A percentile compares a stretch with the other conserved stretches of the same genome.
These are phyloP conservation scores for Priceomyces haplophilus DNA, from an alignment of 805 yeast species.

Conservation along the genomic window DNA sequence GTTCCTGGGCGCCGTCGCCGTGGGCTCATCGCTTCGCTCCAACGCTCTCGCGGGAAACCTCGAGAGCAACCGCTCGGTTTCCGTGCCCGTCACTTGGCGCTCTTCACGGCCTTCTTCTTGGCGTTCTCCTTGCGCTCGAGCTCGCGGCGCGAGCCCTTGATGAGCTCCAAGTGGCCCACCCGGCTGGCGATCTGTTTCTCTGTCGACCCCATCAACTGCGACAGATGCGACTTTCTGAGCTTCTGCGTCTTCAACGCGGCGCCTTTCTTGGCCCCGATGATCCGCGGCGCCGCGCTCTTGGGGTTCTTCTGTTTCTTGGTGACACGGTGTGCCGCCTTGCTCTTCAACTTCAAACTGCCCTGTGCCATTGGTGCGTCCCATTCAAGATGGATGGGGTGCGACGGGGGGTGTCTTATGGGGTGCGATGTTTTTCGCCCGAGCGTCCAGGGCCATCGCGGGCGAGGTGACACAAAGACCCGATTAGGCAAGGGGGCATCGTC, in stretches of 20 bases:
- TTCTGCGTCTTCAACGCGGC: constrained; percentile 46
- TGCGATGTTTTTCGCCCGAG: too few relatives aligned
- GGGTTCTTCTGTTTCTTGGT: constrained; percentile 65
- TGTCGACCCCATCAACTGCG: constrained; percentile 57
- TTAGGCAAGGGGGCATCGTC: not conserved
- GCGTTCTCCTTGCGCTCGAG: constrained; percentile 54
- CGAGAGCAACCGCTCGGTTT: not conserved
- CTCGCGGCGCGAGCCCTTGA: constrained; percentile 87
- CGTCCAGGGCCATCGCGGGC: too few relatives aligned
- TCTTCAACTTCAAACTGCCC: constrained; percentile 60
- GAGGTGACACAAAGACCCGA: not conserved
- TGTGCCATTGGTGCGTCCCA: too few relatives aligned
- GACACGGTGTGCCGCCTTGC: constrained; percentile 49
- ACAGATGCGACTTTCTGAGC: constrained; percentile 54
- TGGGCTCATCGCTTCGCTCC: not conserved
- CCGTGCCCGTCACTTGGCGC: not conserved
- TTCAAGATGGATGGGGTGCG: too few relatives aligned
- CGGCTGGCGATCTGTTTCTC: constrained; percentile 84
- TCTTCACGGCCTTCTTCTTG: too few relatives aligned
- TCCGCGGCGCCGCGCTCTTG: constrained; percentile 69
- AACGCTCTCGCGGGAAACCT: not conserved
- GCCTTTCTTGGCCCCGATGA: constrained; percentile 63
- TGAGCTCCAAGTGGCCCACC: constrained; percentile 89
- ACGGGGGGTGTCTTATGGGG: too few relatives aligned
- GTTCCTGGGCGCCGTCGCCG: too few relatives aligned